phyloP scores from a whole-genome alignment of 192 early-diverging fungal genomes.

The Entomortierella beljakovae region DNA sequence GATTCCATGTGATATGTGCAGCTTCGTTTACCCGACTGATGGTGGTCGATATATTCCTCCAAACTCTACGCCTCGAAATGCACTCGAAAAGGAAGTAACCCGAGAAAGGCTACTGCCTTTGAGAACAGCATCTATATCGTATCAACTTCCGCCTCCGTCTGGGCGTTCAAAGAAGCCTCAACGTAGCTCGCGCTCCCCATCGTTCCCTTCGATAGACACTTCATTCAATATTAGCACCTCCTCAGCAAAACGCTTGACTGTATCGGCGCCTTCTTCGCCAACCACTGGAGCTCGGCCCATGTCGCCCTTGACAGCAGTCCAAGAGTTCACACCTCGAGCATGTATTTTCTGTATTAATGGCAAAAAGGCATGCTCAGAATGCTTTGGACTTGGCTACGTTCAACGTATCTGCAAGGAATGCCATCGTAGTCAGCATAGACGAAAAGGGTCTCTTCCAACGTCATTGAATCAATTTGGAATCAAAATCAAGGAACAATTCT shows the following conservation, averaged over 20 bases:
- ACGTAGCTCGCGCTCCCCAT: neutral
- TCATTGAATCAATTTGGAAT: slow-evolving; percentile 19
- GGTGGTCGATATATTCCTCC: neutral
- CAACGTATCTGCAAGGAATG: slow-evolving; percentile 41
- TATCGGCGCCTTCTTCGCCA: neutral
- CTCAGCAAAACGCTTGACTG: neutral
- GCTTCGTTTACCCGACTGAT: neutral
- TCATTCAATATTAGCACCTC: neutral
- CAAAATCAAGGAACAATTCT: slow-evolving; percentile 31
- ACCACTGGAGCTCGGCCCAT: neutral
- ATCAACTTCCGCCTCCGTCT: slow-evolving; percentile 24
- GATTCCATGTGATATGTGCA: slow-evolving; percentile 28
- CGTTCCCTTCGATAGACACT: neutral
- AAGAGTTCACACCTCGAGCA: neutral
- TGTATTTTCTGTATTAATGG: slow-evolving; percentile 42
- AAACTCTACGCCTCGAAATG: neutral
- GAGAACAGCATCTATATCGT: slow-evolving; percentile 28
- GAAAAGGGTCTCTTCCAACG: neutral
- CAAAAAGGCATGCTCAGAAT: slow-evolving; percentile 23
- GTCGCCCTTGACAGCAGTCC: neutral
- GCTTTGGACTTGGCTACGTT: slow-evolving; percentile 39
- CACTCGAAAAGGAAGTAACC: neutral
- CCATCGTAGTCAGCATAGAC: slow-evolving; percentile 14
- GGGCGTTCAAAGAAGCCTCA: slow-evolving; percentile 10
- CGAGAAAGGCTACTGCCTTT: neutral